These are phyloP conservation scores for Stachybotrys echinatus DNA, from an alignment of 2,329 filamentous ascomycete genomes.

Conservation along the genomic window DNA sequence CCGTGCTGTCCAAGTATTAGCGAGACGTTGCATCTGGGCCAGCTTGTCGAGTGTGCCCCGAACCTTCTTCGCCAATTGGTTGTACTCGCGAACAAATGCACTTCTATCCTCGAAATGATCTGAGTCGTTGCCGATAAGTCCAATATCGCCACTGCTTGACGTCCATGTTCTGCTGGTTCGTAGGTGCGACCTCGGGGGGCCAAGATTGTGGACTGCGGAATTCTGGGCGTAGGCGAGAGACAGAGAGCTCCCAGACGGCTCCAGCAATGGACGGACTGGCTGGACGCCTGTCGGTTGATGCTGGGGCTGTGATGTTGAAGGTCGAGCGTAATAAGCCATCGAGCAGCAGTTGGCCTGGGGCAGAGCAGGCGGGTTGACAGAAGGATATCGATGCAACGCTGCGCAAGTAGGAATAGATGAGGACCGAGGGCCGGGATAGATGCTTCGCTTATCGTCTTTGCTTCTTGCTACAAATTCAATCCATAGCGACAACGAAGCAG, in stretches of 20 bases:
- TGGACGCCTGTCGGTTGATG: not conserved
- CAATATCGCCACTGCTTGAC: constrained; percentile 46
- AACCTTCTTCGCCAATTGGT: constrained; percentile 54
- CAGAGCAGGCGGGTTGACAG: not conserved
- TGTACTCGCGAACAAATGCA: constrained; percentile 52
- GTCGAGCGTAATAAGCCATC: not conserved
- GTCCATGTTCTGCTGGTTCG: constrained; percentile 53
- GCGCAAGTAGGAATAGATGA: not conserved
- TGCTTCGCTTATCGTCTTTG: not conserved
- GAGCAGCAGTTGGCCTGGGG: not conserved
- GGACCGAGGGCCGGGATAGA: not conserved
- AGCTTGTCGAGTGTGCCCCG: not conserved
- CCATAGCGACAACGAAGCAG: not conserved
- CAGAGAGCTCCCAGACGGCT: constrained; percentile 17
- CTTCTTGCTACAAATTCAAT: not conserved
- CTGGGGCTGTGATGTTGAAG: not conserved
- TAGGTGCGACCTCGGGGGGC: constrained; percentile 14
- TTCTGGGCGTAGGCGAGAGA: constrained; percentile 19
- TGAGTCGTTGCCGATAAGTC: constrained; percentile 35
- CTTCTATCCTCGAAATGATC: constrained; percentile 44
- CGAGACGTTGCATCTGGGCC: too few relatives aligned
- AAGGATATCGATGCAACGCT: not conserved
- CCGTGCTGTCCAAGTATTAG: constrained; percentile 40
- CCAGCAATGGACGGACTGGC: not conserved
- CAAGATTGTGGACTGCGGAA: constrained; percentile 15